A percentile compares a stretch with the other conserved stretches of the same genome.
Evolutionary conservation across 2,329 filamentous ascomycete species (phyloP).

Genomic region (Botrytis medusae): DNA sequence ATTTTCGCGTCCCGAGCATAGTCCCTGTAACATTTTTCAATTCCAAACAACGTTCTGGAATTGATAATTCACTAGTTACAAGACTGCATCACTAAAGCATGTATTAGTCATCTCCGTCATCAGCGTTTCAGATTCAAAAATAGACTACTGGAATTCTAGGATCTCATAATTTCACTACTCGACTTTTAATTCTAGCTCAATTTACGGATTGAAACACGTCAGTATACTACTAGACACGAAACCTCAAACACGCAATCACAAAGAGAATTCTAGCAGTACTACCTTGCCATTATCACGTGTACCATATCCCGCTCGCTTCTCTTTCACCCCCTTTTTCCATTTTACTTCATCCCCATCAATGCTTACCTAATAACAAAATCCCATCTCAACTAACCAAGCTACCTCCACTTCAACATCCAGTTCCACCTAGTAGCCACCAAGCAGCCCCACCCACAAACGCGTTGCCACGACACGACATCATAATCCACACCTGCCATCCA

Average conservation of each 20-base stretch:
- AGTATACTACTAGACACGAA: neutral
- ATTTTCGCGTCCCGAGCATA: neutral
- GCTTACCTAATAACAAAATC: neutral
- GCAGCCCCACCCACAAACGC: neutral
- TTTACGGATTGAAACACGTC: neutral
- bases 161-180: neutral
- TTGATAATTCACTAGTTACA: neutral
- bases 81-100: neutral
- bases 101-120: neutral
- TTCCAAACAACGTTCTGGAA: neutral
- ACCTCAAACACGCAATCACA: neutral
- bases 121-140: neutral
- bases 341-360: neutral
- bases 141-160: neutral
- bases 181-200: neutral
- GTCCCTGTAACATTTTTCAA: neutral
- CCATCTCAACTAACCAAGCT: neutral
- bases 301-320: neutral
- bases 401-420: neutral
- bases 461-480: conserved; percentile 5
- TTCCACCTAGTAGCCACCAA: neutral
- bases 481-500: neutral
- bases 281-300: neutral
- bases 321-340: neutral
- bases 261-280: neutral